These are phyloP conservation scores for Alternaria panax DNA, from an alignment of 2,329 filamentous ascomycete species.

Conservation along the genomic window DNA sequence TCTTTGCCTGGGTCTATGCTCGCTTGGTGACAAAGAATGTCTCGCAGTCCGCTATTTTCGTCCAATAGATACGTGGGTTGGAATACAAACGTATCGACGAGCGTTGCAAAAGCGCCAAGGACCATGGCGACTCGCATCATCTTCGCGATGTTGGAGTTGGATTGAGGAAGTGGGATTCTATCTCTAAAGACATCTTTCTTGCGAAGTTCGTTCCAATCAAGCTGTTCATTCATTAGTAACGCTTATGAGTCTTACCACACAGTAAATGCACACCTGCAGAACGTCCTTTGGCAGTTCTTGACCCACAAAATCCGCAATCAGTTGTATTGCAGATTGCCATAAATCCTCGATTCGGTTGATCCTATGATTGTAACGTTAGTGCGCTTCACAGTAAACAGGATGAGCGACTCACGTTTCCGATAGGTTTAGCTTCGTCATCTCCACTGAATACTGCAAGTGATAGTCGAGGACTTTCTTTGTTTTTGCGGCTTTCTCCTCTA, in stretches of 20 bases:
- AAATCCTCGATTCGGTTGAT: too few species aligned
- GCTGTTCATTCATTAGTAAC: too few species aligned
- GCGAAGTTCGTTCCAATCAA: too few species aligned
- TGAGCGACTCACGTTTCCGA: background rate
- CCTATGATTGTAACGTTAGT: too few species aligned
- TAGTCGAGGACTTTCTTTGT: background rate
- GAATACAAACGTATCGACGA: background rate
- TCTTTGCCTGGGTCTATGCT: background rate
- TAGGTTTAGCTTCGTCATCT: background rate
- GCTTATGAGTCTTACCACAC: too few species aligned
- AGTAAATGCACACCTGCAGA: too few species aligned
- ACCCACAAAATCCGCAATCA: too few species aligned
- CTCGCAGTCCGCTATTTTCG: background rate
- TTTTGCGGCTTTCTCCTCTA: background rate
- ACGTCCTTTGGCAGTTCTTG: too few species aligned
- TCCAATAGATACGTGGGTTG: background rate
- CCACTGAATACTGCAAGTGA: background rate
- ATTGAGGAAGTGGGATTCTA: background rate
- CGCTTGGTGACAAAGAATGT: background rate
- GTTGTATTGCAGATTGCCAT: too few species aligned
- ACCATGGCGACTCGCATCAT: background rate
- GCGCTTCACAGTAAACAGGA: background rate
- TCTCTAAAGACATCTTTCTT: background rate
- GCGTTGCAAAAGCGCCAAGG: background rate
- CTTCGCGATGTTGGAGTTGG: background rate